Percentiles rank a stretch among this genome's conserved stretches.
Evolutionary conservation across 331 rosid species (phyloP).

Genomic region (Malus hybrid): DNA sequence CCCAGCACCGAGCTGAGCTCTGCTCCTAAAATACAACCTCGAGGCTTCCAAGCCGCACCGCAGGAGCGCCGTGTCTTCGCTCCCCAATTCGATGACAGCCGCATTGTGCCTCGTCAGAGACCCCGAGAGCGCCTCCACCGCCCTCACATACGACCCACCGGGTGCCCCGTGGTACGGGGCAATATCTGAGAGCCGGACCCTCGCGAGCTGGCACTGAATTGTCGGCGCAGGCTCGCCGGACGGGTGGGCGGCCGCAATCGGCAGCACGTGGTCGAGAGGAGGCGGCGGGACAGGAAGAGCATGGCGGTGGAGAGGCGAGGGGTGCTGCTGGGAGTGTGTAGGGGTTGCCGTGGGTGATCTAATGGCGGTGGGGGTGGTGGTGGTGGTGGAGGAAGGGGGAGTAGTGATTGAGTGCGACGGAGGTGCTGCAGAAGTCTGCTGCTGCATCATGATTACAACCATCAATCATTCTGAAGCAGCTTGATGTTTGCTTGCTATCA

Average conservation of each 20-base stretch:
- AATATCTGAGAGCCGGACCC: constrained; percentile 83
- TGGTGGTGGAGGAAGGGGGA: constrained; percentile 27
- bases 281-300: constrained; percentile 17
- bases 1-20: constrained; percentile 53
- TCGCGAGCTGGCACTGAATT: constrained; percentile 29
- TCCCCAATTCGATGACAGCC: constrained; percentile 66
- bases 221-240: constrained; percentile 30
- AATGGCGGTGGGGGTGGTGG: constrained; percentile 22
- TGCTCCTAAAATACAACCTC: constrained; percentile 63
- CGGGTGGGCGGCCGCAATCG: constrained; percentile 40
- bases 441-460: constrained; percentile 55
- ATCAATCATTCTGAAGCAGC: constrained; percentile 77
- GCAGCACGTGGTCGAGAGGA: constrained; percentile 35
- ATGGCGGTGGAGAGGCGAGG: constrained; percentile 47
- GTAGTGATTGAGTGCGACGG: constrained; percentile 51
- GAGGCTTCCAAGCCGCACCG: constrained; percentile 88
- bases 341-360: constrained; percentile 51
- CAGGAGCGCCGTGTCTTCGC: constrained; percentile 59
- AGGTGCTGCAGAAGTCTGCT: constrained; percentile 67
- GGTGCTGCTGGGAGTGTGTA: constrained; percentile 15
- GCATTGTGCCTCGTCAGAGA: constrained; percentile 87
- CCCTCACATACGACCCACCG: constrained; percentile 45
- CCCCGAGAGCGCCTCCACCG: constrained; percentile 60
- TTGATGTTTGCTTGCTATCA: not conserved
- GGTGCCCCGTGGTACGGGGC: constrained; percentile 76